phyloP scores from a whole-genome alignment of 2,329 filamentous ascomycete species.

The Rugonectria rugulosa region DNA sequence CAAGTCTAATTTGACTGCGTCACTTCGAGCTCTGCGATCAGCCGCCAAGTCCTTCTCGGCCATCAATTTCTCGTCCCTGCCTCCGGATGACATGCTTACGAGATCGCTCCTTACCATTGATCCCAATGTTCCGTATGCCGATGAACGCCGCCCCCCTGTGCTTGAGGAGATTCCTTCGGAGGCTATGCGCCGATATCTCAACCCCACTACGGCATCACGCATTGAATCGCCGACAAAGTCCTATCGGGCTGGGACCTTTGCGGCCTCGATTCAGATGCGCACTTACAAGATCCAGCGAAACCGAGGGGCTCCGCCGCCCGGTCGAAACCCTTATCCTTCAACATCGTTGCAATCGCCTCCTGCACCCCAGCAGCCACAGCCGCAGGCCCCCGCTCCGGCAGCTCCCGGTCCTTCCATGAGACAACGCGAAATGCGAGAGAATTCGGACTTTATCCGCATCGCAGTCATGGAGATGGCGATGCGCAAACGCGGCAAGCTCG shows the following conservation, averaged over 20 bases:
- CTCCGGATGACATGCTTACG: constrained; percentile 72
- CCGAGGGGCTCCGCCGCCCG: constrained; percentile 46
- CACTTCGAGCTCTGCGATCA: constrained; percentile 68
- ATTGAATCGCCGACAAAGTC: constrained; percentile 42
- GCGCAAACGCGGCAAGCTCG: constrained; percentile 71
- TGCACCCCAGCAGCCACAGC: constrained; percentile 39
- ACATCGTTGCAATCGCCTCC: constrained; percentile 42
- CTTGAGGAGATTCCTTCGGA: constrained; percentile 71
- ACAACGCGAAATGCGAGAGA: constrained; percentile 74
- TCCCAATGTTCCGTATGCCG: constrained; percentile 70
- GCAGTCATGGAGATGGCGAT: constrained; percentile 78
- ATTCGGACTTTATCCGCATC: constrained; percentile 74
- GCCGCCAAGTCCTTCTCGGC: constrained; percentile 70
- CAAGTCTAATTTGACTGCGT: constrained; percentile 74
- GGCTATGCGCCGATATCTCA: constrained; percentile 71
- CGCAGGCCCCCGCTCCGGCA: constrained; percentile 43
- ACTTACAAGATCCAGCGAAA: constrained; percentile 69
- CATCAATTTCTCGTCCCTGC: constrained; percentile 69
- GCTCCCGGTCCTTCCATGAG: constrained; percentile 56
- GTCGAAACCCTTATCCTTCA: constrained; percentile 43
- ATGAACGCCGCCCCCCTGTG: constrained; percentile 70
- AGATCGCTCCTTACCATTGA: constrained; percentile 73
- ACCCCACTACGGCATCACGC: constrained; percentile 61
- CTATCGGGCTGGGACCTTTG: constrained; percentile 54
- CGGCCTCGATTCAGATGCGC: constrained; percentile 75